These are phyloP conservation scores for Cadophora gregata DNA, from an alignment of 2,329 filamentous ascomycete species.

Conservation along the genomic window DNA sequence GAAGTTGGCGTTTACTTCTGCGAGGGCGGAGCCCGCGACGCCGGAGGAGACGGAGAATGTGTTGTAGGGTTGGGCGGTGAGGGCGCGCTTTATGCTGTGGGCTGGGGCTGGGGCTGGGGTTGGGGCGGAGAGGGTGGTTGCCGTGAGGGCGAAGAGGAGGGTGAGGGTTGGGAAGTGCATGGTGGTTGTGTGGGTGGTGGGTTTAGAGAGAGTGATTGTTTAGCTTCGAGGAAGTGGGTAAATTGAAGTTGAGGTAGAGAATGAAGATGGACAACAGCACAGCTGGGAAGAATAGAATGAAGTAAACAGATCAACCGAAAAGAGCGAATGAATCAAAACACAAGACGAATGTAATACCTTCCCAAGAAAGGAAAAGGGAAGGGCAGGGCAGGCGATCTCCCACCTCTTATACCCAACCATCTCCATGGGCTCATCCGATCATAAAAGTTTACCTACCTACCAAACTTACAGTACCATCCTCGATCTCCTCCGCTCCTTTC, in stretches of 20 bases:
- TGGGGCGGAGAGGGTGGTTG: conserved; percentile 22
- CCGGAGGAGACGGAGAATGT: conserved; percentile 58
- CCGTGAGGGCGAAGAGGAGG: conserved; percentile 29
- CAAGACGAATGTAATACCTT: conserved; percentile 20
- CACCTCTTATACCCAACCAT: conserved; percentile 21
- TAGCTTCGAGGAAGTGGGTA: background rate
- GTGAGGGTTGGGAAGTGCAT: conserved; percentile 37
- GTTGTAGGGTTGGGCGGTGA: conserved; percentile 34
- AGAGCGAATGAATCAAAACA: conserved; percentile 22
- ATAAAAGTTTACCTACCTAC: background rate
- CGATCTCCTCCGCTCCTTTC: no score
- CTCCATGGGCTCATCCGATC: conserved; percentile 13
- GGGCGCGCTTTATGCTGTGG: conserved; percentile 21
- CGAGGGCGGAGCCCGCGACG: conserved; percentile 57
- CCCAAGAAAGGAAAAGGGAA: conserved; percentile 10
- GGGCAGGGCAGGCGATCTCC: no score
- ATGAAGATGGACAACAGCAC: conserved; percentile 26
- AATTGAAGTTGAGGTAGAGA: conserved; percentile 1
- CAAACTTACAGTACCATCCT: no score
- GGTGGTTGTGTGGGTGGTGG: background rate
- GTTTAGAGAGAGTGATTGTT: background rate
- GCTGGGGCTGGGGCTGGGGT: background rate
- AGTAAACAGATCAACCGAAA: conserved; percentile 16
- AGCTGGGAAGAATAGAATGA: conserved; percentile 23
- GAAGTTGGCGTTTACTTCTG: conserved; percentile 60